Base-by-base conservation (phyloP, 805 yeast genomes). In the Candida awuae region DNA sequence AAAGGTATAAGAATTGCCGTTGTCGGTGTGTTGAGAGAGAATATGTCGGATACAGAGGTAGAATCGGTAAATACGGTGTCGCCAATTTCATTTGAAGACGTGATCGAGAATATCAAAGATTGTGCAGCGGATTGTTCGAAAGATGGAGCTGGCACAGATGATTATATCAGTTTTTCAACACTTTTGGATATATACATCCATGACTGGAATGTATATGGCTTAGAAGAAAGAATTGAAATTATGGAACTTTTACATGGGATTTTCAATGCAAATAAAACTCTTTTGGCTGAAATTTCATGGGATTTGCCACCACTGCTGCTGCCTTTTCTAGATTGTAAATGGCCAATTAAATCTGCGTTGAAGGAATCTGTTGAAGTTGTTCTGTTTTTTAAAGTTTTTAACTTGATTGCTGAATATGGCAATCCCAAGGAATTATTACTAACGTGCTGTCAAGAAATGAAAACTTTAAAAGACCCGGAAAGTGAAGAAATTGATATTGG, bases 251-350 rank as follows among this genome's bases (percentile, higher is more conserved):
- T 87, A 12, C 48, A 59, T 9, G 63, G 60, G 0, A 61, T 76
- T 0, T 57, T 85, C 23, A 50, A 53, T 9, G 58, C 53, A 1
- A 56, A 81, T 53, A 64, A 67, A 14, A 69, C 68, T 9, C 58
- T 85, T 22, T 65, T 77, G 0, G 66, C 70, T 32, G 82, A 80
- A 48, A 75, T 87, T 44, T 95, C 94, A 2, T 88, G 97, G 97
- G 97, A 88, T 57, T 54, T 88, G n/a, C 95, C 95, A 1, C 70
- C 69, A 23, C 59, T 84, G 36, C 48, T 88, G 6, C 51, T 85
- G 32, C 66, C 67, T 8, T 83, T 70, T 54, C 54, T 80, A n/a
- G 63, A 63, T 9, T 38, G 53, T 7, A 60, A 59, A 12, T 50
- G 76, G 63, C 44, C 35, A 51, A 14, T 33, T 17, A 61, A 34